Base-by-base conservation (phyloP, 495 filamentous ascomycete species). In the Xylaria acuta region DNA sequence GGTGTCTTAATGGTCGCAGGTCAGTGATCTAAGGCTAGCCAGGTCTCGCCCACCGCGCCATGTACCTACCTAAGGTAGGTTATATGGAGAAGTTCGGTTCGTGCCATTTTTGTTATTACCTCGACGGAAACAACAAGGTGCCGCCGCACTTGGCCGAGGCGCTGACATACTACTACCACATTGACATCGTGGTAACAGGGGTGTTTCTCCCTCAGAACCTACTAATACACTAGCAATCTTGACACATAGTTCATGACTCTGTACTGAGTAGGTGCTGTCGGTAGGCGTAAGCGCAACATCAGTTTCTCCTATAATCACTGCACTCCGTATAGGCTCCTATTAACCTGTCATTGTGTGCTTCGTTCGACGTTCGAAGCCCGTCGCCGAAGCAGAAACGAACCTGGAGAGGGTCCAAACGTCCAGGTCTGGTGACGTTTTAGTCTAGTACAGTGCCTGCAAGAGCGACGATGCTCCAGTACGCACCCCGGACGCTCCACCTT, bases 351-450 rank as follows among this genome's bases (percentile, higher is more conserved):
- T 53, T 40, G 32, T 53, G 20, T 38, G 18, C 47, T 53, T 67
- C 14, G 36, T 54, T 36, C 3, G 36, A 53, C 51, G 54, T 43
- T 54, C 69, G 49, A 63, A 49, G 43, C 56, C 56, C 34, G 56
- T 70, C 53, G 45, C 32, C 68, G 47, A 67, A 53, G 58, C 58
- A 38, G 69, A 71, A 71, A 71, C 69, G 25, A 64, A 40, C 47
- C 45, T 34, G 53, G 14, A 32, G 53, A 47, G 67, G 67, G 67
- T 59, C 53, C 38, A 40, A 68, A 68, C 65, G 20, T 43, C 65
- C 43, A 54, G 56, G 65, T 56, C 49, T 49, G 65, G 65, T 56
- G 65, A 67, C 49, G 65, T 54, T 67, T 56, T 49, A 51, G 43
- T 67, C 58, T 22, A 51, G 65, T 67, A 67, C 65, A 67, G 65